Base-by-base conservation (phyloP, 2,329 filamentous ascomycete species). In the Pseudogymnoascus sp. region DNA sequence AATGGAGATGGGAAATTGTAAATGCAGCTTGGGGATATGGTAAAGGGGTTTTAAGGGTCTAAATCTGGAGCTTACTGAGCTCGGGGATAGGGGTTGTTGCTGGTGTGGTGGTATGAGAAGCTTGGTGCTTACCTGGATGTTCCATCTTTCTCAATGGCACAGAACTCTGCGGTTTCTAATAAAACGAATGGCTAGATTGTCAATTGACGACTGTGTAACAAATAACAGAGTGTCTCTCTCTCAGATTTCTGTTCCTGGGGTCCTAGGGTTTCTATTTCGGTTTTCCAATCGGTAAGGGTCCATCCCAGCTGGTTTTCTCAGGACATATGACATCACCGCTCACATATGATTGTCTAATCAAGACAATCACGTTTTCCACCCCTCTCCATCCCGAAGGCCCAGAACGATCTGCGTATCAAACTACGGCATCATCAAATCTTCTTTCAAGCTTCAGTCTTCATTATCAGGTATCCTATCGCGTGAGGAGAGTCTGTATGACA, bases 391-490 rank as follows among this genome's bases (percentile, higher is more conserved):
- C 39, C 8, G 3, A 48, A 48, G 41, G 41, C 41, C 41, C 13
- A 28, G 41, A 48, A 21, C 41, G 19, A 19, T 13, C 6, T n/a
- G 21, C 7, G 38, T 3, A 45, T 45, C 39, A 9, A 45, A 10
- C 41, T 3, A 28, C 19, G 19, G 19, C 19, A 21, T 23, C 9
- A 6, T 45, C 12, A 45, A 38, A 18, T 8, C 12, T 21, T 45
- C 2, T 28, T 45, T 45, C 12, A 28, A 48, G 2, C 8, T 48
- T 48, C 38, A 28, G 7, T 26, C 18, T 19, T 48, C 23, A 48
- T 48, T 48, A 48, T 48, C 41, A 48, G 41, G 41, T 48, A 48
- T 28, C 41, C 41, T 48, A 48, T 48, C 41, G 41, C 41, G 41
- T 28, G 41, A 48, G 41, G 41, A 48, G 41, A 48, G 41, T 48